phyloP scores from a whole-genome alignment of 768 basidiomycete species.

The Lentinula aciculospora region DNA sequence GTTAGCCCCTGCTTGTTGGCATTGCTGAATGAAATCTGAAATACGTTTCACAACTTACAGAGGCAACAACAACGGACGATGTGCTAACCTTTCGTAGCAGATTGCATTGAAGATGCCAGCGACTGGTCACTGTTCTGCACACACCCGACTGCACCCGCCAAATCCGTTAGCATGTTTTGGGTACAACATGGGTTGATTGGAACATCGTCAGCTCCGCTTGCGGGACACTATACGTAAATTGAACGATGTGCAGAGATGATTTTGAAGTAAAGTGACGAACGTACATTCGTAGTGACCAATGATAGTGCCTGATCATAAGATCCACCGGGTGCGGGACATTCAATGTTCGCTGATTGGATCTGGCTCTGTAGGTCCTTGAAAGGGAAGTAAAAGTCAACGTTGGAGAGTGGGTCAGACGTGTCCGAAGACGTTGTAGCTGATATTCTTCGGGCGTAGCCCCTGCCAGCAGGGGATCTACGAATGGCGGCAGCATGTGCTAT shows the following conservation, averaged over 20 bases:
- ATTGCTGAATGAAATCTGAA: not conserved
- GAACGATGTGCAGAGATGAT: not conserved
- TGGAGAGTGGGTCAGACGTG: not conserved
- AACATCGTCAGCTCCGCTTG: not conserved
- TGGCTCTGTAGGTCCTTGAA: not conserved
- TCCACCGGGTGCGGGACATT: not conserved
- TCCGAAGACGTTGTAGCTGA: not conserved
- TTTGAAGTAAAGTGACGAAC: not conserved
- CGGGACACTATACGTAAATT: not conserved
- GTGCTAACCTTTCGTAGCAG: not conserved
- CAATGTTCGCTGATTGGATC: not conserved
- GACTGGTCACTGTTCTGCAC: not conserved
- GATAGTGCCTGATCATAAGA: not conserved
- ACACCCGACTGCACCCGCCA: not conserved
- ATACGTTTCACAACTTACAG: too few relatives aligned
- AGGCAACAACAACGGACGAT: too few relatives aligned
- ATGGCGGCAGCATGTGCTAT: not conserved
- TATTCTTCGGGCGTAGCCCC: not conserved
- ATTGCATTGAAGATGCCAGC: not conserved
- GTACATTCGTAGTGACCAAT: not conserved
- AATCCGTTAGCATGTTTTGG: slow-evolving; percentile 1
- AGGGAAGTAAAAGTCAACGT: not conserved
- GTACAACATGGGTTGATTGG: slow-evolving; percentile 1
- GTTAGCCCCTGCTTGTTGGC: not conserved
- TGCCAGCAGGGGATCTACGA: not conserved